Conservation (phyloP, 2,329 filamentous ascomycete species). For the Rachicladosporium sp. region DNA sequence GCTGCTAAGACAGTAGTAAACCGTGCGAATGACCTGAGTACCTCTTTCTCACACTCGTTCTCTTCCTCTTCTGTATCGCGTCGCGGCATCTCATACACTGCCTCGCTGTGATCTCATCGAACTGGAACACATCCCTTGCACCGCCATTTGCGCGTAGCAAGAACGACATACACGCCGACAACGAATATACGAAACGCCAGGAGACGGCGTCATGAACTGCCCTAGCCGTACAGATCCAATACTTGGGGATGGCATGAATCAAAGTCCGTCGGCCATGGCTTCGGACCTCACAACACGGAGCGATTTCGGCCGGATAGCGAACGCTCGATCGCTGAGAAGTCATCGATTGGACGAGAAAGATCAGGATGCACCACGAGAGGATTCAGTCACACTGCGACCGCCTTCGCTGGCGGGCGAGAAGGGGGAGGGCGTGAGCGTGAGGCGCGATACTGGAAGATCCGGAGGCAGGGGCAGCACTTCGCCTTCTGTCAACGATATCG, state of each 20-base stretch:
- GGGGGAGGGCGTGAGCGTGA: conserved; percentile 1
- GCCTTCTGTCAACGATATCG: not conserved
- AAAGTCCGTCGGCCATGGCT: conserved; percentile 46
- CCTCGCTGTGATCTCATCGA: too few relatives aligned
- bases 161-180: too few relatives aligned
- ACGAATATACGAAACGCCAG: too few relatives aligned
- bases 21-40: too few relatives aligned
- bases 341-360: conserved; percentile 24
- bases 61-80: too few relatives aligned
- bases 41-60: too few relatives aligned
- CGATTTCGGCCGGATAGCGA: conserved; percentile 50
- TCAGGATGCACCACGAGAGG: not conserved
- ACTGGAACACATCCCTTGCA: too few relatives aligned
- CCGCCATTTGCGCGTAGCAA: too few relatives aligned
- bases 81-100: too few relatives aligned
- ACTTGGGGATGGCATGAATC: conserved; percentile 45
- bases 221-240: conserved; percentile 49
- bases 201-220: conserved; percentile 44
- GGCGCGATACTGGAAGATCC: conserved; percentile 1
- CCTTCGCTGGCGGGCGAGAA: not conserved
- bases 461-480: conserved; percentile 10
- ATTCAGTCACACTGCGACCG: not conserved
- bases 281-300: conserved; percentile 50
- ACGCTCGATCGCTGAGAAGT: conserved; percentile 40
- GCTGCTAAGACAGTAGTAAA: too few relatives aligned